Conservation (phyloP, 2,329 filamentous ascomycete genomes). For the Ophiosphaerella herpotricha region DNA sequence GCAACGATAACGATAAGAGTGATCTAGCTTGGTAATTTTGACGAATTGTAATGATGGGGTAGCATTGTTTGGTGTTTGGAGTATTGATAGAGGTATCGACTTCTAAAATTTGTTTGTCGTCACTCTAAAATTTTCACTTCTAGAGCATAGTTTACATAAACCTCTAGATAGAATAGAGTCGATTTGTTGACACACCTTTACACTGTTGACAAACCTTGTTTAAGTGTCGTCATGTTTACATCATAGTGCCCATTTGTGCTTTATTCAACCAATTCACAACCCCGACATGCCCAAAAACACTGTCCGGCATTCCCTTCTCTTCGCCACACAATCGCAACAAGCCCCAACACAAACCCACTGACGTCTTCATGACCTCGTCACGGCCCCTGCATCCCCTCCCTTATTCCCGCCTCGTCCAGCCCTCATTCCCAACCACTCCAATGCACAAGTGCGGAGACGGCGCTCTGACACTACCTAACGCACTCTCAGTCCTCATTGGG, state of each 20-base stretch:
- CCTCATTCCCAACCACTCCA: neutral
- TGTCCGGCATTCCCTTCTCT: too few species aligned
- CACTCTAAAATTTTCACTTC: neutral
- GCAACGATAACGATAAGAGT: constrained; percentile 33
- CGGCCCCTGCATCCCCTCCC: neutral
- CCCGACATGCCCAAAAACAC: too few species aligned
- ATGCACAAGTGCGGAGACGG: constrained; percentile 1
- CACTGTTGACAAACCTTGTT: too few species aligned
- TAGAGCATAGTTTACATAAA: neutral
- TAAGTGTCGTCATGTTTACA: too few species aligned
- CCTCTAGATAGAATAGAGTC: neutral
- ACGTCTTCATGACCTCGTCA: too few species aligned
- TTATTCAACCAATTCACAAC: too few species aligned
- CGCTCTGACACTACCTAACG: neutral
- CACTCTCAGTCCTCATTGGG: constrained; percentile 4
- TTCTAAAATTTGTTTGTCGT: constrained; percentile 5
- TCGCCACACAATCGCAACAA: too few species aligned
- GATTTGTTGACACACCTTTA: too few species aligned
- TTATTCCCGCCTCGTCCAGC: neutral
- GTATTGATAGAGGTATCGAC: constrained; percentile 20
- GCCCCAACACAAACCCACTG: too few species aligned
- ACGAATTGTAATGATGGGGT: constrained; percentile 13
- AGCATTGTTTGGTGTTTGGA: constrained; percentile 25
- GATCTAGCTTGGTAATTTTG: constrained; percentile 28
- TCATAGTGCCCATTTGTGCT: too few species aligned